Base-by-base conservation (phyloP, 495 filamentous ascomycete species). In the Penicillium simplicissimum region DNA sequence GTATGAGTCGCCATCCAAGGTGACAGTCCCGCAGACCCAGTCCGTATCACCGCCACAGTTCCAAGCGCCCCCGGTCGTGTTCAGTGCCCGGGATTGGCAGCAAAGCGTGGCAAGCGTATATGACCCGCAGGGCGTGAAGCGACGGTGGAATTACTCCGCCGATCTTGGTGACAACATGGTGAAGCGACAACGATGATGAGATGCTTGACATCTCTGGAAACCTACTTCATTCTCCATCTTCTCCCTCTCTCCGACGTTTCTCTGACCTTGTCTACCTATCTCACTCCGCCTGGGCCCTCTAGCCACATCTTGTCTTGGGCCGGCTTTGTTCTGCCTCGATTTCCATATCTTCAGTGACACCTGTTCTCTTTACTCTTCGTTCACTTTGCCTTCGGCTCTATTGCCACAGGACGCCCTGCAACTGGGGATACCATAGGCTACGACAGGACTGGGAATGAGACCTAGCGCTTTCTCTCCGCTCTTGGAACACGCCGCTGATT, bases 71-170 rank as follows among this genome's bases (percentile, higher is more conserved):
- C 83, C 81, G 8, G 81, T 87, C 15, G 88, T 96, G 63, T 91
- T 98, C 58, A 96, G 91, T 13, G 92, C 95, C 11, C 88, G 89
- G 61, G 96, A 97, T 85, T 98, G 95, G 95, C 93, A 96, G 73
- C 90, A 96, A 67, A 92, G 87, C 47, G 93, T 98, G 65, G 93
- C 96, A 14, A 92, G 87, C 67, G 91, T 94, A 1, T 96, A 89
- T 75, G 90, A 93, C 61, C 79, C 81, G 48, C 87, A 87, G 55
- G 87, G 88, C 4, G 69, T 91, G 34, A 96, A 96, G 73, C 80
- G 92, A 40, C 78, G 88, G 31, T 94, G 90, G 90, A 78, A 80
- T 54, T 76, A 78, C 59, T 73, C 76, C 4, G 66, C 75, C 45
- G 77, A 81, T 35, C 36, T 78, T 35, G 66, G 56, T 34, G 74